Evolutionary conservation across 106 monocot genomes (phyloP).

Genomic region (Gastrodia elata): DNA sequence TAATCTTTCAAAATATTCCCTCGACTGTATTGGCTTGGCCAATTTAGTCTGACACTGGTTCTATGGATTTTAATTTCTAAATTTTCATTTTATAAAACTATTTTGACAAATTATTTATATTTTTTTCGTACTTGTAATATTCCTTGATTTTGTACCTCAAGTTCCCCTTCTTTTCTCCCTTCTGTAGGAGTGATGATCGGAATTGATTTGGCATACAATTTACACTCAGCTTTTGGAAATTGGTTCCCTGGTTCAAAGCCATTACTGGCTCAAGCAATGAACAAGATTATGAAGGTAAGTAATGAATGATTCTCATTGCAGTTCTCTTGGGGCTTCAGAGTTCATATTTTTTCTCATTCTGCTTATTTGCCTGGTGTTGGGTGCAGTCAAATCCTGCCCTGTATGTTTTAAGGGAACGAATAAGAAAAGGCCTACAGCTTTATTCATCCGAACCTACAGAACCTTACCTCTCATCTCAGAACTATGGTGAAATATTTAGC

Average conservation of each 20-base stretch:
- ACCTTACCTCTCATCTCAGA: constrained; percentile 96
- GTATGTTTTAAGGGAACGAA: constrained; percentile 92
- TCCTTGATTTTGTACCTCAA: neutral
- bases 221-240: constrained; percentile 99
- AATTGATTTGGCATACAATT: constrained; percentile 90
- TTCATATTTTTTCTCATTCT: neutral
- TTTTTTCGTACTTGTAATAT: no score
- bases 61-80: no score
- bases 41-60: no score
- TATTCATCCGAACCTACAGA: constrained; percentile 99
- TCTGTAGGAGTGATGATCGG: constrained; percentile 96
- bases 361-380: constrained; percentile 7
- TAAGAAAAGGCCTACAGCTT: constrained; percentile 94
- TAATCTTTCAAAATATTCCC: no score
- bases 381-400: constrained; percentile 95
- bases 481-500: constrained; percentile 99
- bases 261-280: constrained; percentile 94
- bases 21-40: no score
- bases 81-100: no score
- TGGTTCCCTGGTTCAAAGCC: constrained; percentile 99
- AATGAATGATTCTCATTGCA: neutral
- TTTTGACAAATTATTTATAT: no score
- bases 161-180: neutral
- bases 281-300: constrained; percentile 98
- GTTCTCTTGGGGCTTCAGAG: neutral